These are phyloP conservation scores for Arabidopsis thaliana DNA, from an alignment of 345 rosid species.

Conservation along the genomic window DNA sequence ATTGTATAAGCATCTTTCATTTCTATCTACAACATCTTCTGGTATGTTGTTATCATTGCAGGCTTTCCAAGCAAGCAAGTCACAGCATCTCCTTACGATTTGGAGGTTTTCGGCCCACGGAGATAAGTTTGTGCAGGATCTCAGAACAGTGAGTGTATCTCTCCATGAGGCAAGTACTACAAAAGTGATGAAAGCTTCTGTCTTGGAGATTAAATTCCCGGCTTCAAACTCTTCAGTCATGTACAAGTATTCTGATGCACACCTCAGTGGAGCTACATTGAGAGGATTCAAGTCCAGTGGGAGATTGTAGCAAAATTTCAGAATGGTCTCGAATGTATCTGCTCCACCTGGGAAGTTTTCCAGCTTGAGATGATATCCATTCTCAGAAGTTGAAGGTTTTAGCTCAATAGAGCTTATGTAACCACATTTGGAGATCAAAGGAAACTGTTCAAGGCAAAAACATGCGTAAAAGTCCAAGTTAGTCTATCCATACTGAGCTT, in stretches of 20 bases:
- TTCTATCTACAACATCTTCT: conserved; percentile 41
- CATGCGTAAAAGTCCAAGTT: neutral
- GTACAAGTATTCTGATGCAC: conserved; percentile 82
- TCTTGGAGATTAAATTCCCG: conserved; percentile 74
- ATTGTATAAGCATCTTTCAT: conserved; percentile 55
- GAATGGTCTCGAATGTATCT: conserved; percentile 67
- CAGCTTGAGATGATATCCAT: conserved; percentile 61
- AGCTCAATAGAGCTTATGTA: conserved; percentile 68
- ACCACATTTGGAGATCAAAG: conserved; percentile 84
- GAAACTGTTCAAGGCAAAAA: conserved; percentile 60
- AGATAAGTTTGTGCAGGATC: conserved; percentile 68
- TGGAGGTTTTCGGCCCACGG: conserved; percentile 96
- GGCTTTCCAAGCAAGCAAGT: conserved; percentile 80
- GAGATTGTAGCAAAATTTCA: conserved; percentile 74
- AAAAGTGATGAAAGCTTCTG: conserved; percentile 85
- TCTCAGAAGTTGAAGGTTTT: conserved; percentile 62
- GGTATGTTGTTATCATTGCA: conserved; percentile 52
- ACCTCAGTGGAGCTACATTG: conserved; percentile 71
- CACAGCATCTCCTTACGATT: conserved; percentile 83
- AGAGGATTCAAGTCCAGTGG: conserved; percentile 63
- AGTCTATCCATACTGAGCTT: neutral
- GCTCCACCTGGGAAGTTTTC: conserved; percentile 83
- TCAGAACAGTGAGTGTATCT: conserved; percentile 73
- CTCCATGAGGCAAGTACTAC: conserved; percentile 81
- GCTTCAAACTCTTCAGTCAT: conserved; percentile 90